These are phyloP conservation scores for Plasmodium falciparum DNA, from an alignment of 169 alveolate species.

Conservation along the genomic window DNA sequence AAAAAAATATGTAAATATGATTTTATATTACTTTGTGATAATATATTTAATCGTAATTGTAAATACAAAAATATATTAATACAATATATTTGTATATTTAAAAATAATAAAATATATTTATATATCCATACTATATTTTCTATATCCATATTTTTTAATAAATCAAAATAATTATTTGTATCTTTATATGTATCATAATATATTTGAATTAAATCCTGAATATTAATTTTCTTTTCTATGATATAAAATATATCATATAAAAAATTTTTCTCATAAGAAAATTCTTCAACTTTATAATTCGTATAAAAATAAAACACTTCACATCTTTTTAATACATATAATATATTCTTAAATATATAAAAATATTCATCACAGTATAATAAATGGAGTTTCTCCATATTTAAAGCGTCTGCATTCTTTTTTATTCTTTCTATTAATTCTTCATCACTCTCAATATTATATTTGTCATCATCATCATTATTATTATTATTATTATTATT, in stretches of 20 bases:
- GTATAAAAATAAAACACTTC: conserved; percentile 27
- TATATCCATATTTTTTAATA: conserved; percentile 7
- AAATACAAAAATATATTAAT: conserved; percentile 56
- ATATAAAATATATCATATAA: conserved; percentile 2
- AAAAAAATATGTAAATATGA: conserved; percentile 21
- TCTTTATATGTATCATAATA: conserved; percentile 64
- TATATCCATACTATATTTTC: conserved; percentile 51
- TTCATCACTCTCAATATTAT: background rate
- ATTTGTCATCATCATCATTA: background rate
- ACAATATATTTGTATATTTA: conserved; percentile 60
- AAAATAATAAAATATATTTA: conserved; percentile 42
- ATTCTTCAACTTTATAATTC: conserved; percentile 55
- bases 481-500: too few species aligned
- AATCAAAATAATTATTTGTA: conserved; percentile 45
- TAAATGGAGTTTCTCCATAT: conserved; percentile 37
- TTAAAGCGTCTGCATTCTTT: background rate
- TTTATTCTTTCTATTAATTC: background rate
- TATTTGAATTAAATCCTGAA: conserved; percentile 31
- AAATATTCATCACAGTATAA: conserved; percentile 58
- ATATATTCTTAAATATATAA: conserved; percentile 43
- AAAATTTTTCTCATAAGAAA: conserved; percentile 50
- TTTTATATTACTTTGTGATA: conserved; percentile 19
- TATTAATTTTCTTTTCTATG: conserved; percentile 33
- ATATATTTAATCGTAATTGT: conserved; percentile 39
- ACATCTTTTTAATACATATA: conserved; percentile 34